Base-by-base conservation (phyloP, 805 yeast species). In the Candida cerambycidarum region DNA sequence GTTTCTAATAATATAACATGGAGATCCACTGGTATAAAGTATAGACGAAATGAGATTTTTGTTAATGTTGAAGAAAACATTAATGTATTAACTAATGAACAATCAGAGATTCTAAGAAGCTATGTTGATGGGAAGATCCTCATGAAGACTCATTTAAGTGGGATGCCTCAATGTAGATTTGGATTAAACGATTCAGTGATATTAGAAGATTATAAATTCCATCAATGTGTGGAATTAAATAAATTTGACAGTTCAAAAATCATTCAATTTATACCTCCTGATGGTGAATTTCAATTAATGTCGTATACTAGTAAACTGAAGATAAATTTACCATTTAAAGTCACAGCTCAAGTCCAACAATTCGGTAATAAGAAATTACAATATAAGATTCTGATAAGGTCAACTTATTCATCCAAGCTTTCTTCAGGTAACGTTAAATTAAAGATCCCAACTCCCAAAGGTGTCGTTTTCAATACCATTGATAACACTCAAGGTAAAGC, bases 261-360 rank as follows among this genome's bases (percentile, higher is more conserved):
- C 14, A 83, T 89, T 44, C 78, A 75, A 39, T 89, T 89, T 51
- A 69, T 82, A 6, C 96, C 96, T 2, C 96, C 96, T 1, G 96
- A 89, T 63, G 95, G 95, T 0, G 79, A 80, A 39, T 86, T 88
- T 58, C 92, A 88, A 60, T 73, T 89, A 46, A 82, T 89, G 90
- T 72, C 79, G 27, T 89, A 89, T 62, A 67, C 62, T 36, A 58
- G 69, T 31, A 45, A 54, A 12, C 67, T 55, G 54, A 79, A 80
- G 49, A 65, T 85, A 45, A 78, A 77, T 38, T 57, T 86, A 23
- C 97, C 97, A 3, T 85, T 89, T 62, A 69, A 71, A 39, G 73
- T 89, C 12, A 65, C 74, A 4, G 85, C 92, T 1, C 68, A 71
- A 23, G 72, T 82, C 2, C 71, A 55, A 34, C 71, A 54, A 40